phyloP scores from a whole-genome alignment of 2,329 filamentous ascomycete genomes.

The Exserohilum turcica region DNA sequence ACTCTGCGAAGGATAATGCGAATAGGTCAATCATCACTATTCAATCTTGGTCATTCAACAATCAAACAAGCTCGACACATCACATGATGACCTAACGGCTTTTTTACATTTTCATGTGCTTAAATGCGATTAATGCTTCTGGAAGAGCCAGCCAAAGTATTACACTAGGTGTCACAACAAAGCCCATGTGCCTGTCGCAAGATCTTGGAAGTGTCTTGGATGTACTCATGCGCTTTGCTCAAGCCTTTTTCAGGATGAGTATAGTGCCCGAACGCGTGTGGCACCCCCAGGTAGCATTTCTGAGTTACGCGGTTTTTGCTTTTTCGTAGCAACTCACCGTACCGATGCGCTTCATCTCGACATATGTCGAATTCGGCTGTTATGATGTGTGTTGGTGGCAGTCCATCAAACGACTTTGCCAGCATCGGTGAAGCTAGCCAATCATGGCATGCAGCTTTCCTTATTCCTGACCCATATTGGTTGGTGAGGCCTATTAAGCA shows the following conservation, averaged over 20 bases:
- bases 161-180: background rate
- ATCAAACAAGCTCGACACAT: too few species aligned
- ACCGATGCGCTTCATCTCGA: slow-evolving; percentile 20
- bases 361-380: slow-evolving; percentile 24
- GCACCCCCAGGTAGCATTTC: slow-evolving; percentile 18
- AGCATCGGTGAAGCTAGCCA: slow-evolving; percentile 21
- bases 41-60: too few species aligned
- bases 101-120: too few species aligned
- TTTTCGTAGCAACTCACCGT: slow-evolving; percentile 12
- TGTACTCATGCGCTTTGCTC: slow-evolving; percentile 21
- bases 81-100: too few species aligned
- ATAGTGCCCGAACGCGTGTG: slow-evolving; percentile 21
- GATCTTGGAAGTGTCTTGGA: slow-evolving; percentile 17
- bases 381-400: slow-evolving; percentile 20
- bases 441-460: slow-evolving; percentile 13
- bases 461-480: background rate
- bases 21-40: too few species aligned
- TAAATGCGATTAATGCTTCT: too few species aligned
- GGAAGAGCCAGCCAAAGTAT: too few species aligned
- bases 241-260: slow-evolving; percentile 15
- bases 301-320: slow-evolving; percentile 15
- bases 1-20: too few species aligned
- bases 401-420: slow-evolving; percentile 15
- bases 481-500: background rate
- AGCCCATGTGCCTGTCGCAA: slow-evolving; percentile 1